Evolutionary conservation across 169 alveolate genomes (phyloP).

Genomic region (Plasmodium blacklocki): DNA sequence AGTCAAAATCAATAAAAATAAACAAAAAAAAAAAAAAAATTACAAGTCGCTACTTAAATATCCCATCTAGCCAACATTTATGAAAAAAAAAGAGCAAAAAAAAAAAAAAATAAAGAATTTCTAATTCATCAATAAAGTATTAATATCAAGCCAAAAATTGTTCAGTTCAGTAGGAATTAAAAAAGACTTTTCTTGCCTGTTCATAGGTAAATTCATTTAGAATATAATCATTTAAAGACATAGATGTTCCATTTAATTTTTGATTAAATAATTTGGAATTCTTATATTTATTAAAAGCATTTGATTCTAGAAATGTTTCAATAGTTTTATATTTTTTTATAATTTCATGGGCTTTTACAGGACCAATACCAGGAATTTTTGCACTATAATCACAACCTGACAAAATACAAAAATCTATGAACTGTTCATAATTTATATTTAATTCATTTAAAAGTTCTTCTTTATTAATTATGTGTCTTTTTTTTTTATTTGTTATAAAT

Average conservation of each 20-base stretch:
- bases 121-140: not conserved
- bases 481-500: constrained; percentile 50
- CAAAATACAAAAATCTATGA: constrained; percentile 97
- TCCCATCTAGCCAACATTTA: no score
- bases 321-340: constrained; percentile 91
- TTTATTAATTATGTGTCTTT: constrained; percentile 82
- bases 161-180: constrained; percentile 58
- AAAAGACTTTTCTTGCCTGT: constrained; percentile 72
- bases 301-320: constrained; percentile 82
- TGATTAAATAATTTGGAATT: constrained; percentile 61
- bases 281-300: constrained; percentile 54
- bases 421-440: constrained; percentile 92
- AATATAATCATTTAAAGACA: constrained; percentile 67
- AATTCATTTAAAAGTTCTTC: constrained; percentile 85
- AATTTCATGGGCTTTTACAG: constrained; percentile 95
- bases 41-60: no score
- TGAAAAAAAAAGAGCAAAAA: constrained; percentile 2
- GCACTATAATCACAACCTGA: constrained; percentile 99
- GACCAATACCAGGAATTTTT: constrained; percentile 96
- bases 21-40: not conserved
- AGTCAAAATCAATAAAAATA: no score
- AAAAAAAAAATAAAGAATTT: not conserved
- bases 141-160: not conserved
- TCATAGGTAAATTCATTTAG: constrained; percentile 74
- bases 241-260: constrained; percentile 38